Evolutionary conservation across 23 red algal genomes (phyloP).

Genomic region (Gracilaria vermiculophylla): DNA sequence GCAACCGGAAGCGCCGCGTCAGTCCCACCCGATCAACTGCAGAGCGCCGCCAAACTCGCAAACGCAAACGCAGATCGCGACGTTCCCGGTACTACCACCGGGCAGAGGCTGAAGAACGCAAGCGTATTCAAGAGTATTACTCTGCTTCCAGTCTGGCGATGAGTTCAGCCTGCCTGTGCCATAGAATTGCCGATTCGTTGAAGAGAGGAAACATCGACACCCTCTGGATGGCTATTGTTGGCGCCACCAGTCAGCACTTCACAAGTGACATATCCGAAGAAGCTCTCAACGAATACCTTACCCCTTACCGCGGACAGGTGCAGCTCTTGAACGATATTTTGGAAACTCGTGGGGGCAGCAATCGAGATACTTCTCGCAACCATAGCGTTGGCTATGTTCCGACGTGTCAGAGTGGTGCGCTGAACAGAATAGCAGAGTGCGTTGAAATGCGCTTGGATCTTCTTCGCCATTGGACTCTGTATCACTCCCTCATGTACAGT

Average conservation of each 20-base stretch:
- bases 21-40: neutral
- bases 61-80: constrained; percentile 1
- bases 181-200: constrained; percentile 30
- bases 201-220: constrained; percentile 34
- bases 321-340: constrained; percentile 21
- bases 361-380: constrained; percentile 8
- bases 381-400: constrained; percentile 54
- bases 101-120: constrained; percentile 24
- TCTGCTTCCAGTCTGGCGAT: constrained; percentile 22
- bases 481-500: constrained; percentile 72
- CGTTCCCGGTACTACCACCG: neutral
- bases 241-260: constrained; percentile 54
- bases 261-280: constrained; percentile 18
- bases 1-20: neutral
- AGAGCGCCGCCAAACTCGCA: neutral
- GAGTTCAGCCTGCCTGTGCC: constrained; percentile 51
- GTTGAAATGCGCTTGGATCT: constrained; percentile 89
- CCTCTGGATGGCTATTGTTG: constrained; percentile 67
- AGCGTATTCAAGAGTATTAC: constrained; percentile 38
- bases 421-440: constrained; percentile 45
- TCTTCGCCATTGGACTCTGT: constrained; percentile 91
- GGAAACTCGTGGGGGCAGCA: neutral
- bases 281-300: constrained; percentile 21
- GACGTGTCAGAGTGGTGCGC: neutral
- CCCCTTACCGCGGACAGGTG: constrained; percentile 31